phyloP scores from a whole-genome alignment of 495 filamentous ascomycete species.

The Neurospora terricola region DNA sequence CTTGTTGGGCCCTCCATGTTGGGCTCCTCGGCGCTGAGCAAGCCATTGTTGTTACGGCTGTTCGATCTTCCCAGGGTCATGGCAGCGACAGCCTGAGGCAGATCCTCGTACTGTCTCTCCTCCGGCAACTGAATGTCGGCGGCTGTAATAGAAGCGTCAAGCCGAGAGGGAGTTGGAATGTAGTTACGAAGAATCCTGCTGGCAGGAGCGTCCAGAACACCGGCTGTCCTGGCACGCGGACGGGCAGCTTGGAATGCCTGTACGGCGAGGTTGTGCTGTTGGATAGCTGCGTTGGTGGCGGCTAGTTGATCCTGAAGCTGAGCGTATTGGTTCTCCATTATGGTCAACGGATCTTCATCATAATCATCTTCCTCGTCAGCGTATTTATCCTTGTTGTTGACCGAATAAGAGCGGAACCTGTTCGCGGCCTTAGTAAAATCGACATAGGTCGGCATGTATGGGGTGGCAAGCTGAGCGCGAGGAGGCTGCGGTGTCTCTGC shows the following conservation, averaged over 20 bases:
- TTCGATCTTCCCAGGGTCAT: constrained; percentile 61
- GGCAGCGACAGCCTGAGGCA: constrained; percentile 63
- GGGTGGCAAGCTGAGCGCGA: constrained; percentile 60
- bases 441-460: constrained; percentile 69
- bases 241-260: constrained; percentile 84
- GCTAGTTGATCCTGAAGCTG: constrained; percentile 48
- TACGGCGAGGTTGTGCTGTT: constrained; percentile 87
- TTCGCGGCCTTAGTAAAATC: constrained; percentile 69
- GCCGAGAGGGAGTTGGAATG: constrained; percentile 67
- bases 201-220: constrained; percentile 77
- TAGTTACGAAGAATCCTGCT: constrained; percentile 67
- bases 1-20: constrained; percentile 84
- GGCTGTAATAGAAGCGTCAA: constrained; percentile 75
- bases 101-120: constrained; percentile 59
- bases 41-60: constrained; percentile 47
- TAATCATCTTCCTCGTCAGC: constrained; percentile 85
- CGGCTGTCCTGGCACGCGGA: constrained; percentile 74
- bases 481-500: constrained; percentile 86
- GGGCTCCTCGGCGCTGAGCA: constrained; percentile 55
- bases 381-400: constrained; percentile 97
- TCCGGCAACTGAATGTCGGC: constrained; percentile 66
- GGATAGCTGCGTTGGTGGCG: constrained; percentile 82
- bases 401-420: constrained; percentile 91
- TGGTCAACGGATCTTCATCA: constrained; percentile 60
- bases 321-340: constrained; percentile 58